These are phyloP conservation scores for Luzula sylvatica DNA, from an alignment of 176 grass and related monocot species.

Conservation along the genomic window DNA sequence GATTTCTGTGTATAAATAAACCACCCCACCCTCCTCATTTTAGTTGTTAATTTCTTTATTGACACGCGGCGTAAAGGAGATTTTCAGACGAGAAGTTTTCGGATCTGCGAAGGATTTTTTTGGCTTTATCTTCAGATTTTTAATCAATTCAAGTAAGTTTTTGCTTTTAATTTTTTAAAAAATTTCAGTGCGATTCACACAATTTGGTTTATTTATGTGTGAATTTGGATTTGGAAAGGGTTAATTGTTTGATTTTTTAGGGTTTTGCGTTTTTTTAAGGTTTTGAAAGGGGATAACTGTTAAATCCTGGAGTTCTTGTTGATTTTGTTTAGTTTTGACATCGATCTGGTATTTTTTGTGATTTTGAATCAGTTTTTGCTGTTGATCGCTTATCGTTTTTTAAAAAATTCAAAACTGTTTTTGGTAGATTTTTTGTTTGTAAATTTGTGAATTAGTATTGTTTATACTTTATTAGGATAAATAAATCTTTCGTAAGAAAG, in stretches of 20 bases:
- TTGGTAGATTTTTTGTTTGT: not conserved
- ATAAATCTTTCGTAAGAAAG: not conserved
- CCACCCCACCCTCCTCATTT: not conserved
- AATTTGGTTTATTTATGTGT: not conserved
- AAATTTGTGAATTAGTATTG: not conserved
- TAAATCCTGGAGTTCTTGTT: not conserved
- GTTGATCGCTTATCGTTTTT: not conserved
- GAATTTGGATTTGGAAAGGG: not conserved
- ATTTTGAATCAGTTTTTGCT: slow-evolving; percentile 7
- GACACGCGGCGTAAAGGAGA: slow-evolving; percentile 13
- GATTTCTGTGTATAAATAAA: slow-evolving; percentile 16
- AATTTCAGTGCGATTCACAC: not conserved
- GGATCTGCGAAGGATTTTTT: slow-evolving; percentile 4
- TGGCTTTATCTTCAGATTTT: slow-evolving; percentile 14
- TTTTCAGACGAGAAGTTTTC: not conserved
- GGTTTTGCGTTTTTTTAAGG: slow-evolving; percentile 2
- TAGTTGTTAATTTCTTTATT: not conserved
- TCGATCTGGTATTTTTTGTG: slow-evolving; percentile 15
- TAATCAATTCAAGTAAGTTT: not conserved
- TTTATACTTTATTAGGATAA: slow-evolving; percentile 1
- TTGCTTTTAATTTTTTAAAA: not conserved
- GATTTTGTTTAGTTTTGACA: not conserved
- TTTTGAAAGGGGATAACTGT: not conserved
- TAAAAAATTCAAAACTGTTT: not conserved
- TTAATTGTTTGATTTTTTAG: not conserved